These are phyloP conservation scores for Candida dajiaensis DNA, from an alignment of 805 yeast species.

Conservation along the genomic window DNA sequence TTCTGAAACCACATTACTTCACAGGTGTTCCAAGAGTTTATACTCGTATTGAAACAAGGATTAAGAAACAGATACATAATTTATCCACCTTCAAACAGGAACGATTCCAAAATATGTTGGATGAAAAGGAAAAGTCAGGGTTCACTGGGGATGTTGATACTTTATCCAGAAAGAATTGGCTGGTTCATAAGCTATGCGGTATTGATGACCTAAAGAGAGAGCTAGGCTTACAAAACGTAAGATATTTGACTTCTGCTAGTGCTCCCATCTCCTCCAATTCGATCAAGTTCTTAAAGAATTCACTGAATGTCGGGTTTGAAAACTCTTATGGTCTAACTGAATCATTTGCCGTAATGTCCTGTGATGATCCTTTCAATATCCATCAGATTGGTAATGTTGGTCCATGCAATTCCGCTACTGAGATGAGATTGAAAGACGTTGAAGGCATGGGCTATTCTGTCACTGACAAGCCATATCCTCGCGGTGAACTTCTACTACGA, in stretches of 20 bases:
- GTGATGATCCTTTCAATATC: conserved; percentile 31
- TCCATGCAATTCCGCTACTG: conserved; percentile 44
- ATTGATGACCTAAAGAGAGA: conserved; percentile 35
- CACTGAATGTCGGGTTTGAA: conserved; percentile 37
- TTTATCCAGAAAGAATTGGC: conserved; percentile 5
- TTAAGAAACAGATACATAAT: conserved; percentile 25
- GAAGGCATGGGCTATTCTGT: conserved; percentile 41
- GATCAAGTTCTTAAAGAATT: conserved; percentile 45
- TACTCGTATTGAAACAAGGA: conserved; percentile 44
- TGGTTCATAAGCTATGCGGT: conserved; percentile 1
- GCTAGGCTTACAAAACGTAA: conserved; percentile 34
- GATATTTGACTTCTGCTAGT: conserved; percentile 39
- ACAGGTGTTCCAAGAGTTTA: conserved; percentile 54
- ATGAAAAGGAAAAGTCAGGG: conserved; percentile 4
- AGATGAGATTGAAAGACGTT: conserved; percentile 48
- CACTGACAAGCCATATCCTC: conserved; percentile 38
- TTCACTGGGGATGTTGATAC: conserved; percentile 7
- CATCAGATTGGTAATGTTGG: conserved; percentile 36
- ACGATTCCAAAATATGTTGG: conserved; percentile 14
- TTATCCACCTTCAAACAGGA: conserved; percentile 10
- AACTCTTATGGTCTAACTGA: conserved; percentile 65
- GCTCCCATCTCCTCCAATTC: conserved; percentile 58
- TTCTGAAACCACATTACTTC: conserved; percentile 40
- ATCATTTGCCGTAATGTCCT: conserved; percentile 49
- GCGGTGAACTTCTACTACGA: conserved; percentile 52